phyloP scores from a whole-genome alignment of 768 basidiomycete genomes.

The Clitopilus passeckerianus region DNA sequence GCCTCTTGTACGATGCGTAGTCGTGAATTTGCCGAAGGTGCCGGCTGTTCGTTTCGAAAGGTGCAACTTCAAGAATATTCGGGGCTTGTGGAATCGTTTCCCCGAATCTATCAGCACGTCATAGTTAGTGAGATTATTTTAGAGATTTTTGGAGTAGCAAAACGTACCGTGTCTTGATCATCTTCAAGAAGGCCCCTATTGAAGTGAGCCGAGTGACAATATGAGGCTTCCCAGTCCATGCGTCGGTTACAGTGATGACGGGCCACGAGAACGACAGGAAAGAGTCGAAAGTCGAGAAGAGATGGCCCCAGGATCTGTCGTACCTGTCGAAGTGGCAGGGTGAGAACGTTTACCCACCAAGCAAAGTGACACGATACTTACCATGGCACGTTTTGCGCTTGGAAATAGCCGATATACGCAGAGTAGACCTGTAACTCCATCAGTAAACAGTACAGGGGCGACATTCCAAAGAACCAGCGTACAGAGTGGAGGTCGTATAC shows the following conservation, averaged over 20 bases:
- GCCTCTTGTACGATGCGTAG: slow-evolving; percentile 60
- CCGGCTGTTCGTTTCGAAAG: slow-evolving; percentile 66
- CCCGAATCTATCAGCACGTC: slow-evolving; percentile 48
- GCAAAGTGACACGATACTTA: neutral
- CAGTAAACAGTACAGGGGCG: neutral
- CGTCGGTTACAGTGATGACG: slow-evolving; percentile 70
- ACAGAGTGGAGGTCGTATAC: slow-evolving; percentile 78
- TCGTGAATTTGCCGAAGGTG: slow-evolving; percentile 70
- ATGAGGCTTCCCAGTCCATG: slow-evolving; percentile 66
- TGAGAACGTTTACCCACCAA: neutral
- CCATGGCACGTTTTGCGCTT: neutral
- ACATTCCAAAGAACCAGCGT: slow-evolving; percentile 17
- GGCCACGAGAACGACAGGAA: slow-evolving; percentile 86
- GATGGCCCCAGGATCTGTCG: slow-evolving; percentile 73
- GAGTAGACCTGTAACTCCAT: slow-evolving; percentile 45
- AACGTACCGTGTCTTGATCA: slow-evolving; percentile 73
- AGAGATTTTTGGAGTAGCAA: neutral
- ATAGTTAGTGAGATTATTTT: neutral
- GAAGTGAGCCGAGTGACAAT: slow-evolving; percentile 74
- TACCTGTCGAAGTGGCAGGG: slow-evolving; percentile 42
- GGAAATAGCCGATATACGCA: neutral
- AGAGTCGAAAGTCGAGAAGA: slow-evolving; percentile 74
- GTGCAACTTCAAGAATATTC: slow-evolving; percentile 62
- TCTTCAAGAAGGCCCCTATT: slow-evolving; percentile 72
- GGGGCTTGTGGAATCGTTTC: slow-evolving; percentile 70